Percentiles rank a stretch among this genome's conserved stretches.
Evolutionary conservation across 257 asterid species (phyloP).

Genomic region (Solanum commersonii): DNA sequence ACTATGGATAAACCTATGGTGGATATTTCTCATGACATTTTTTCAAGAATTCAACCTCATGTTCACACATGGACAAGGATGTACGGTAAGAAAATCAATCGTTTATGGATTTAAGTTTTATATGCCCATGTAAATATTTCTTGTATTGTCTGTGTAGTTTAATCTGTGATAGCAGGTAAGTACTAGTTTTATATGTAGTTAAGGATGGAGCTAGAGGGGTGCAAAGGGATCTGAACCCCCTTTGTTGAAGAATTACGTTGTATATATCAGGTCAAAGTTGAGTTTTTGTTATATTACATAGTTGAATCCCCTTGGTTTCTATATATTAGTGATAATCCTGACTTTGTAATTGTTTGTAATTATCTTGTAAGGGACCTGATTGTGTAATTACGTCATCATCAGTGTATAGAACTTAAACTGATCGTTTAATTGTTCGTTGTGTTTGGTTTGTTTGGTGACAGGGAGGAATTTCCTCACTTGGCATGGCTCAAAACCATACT

Average conservation of each 20-base stretch:
- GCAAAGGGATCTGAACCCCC: not conserved
- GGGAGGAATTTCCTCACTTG: conserved; percentile 48
- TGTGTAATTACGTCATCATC: not conserved
- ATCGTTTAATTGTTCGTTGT: not conserved
- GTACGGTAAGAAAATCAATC: conserved; percentile 26
- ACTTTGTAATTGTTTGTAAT: not conserved
- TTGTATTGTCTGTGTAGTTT: not conserved
- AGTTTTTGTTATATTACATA: not conserved
- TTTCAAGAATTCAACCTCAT: conserved; percentile 53
- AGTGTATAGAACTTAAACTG: not conserved
- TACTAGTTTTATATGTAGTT: not conserved
- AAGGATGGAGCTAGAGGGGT: not conserved
- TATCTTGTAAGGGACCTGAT: not conserved
- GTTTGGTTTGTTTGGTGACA: not conserved
- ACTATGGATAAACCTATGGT: conserved; percentile 38
- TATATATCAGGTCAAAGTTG: not conserved
- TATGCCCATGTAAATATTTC: not conserved
- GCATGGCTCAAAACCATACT: conserved; percentile 46
- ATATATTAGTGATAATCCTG: not conserved
- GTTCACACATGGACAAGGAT: conserved; percentile 44
- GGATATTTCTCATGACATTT: conserved; percentile 46
- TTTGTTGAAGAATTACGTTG: not conserved
- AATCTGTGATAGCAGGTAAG: not conserved
- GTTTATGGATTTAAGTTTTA: not conserved
- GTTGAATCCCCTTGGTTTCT: not conserved